phyloP scores from a whole-genome alignment of 148 eudicot species.

The Chenopodium berlandieri region DNA sequence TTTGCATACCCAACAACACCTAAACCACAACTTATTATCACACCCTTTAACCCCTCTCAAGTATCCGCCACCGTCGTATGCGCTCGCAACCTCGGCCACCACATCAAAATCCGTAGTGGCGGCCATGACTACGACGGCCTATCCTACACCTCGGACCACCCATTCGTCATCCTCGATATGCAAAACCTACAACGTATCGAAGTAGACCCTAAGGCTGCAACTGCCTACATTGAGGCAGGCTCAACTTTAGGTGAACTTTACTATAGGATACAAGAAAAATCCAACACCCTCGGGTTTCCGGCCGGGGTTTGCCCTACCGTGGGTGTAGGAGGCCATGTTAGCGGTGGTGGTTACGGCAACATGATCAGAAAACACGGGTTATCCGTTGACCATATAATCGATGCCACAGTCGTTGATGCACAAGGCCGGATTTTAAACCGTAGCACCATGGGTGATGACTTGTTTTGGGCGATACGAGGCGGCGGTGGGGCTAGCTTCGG shows the following conservation, averaged over 20 bases:
- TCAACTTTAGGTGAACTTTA: conserved; percentile 25
- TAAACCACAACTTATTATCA: conserved; percentile 5
- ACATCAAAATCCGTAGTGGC: conserved; percentile 23
- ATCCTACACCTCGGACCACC: conserved; percentile 14
- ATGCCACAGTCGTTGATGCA: conserved; percentile 23
- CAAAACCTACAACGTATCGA: not conserved
- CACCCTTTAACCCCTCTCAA: conserved; percentile 4
- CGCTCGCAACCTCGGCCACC: conserved; percentile 18
- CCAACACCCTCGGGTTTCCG: conserved; percentile 18
- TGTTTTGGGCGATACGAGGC: conserved; percentile 34
- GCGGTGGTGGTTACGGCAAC: conserved; percentile 32
- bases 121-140: conserved; percentile 30
- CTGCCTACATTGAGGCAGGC: conserved; percentile 31
- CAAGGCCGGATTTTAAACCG: conserved; percentile 19
- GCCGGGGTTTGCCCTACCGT: conserved; percentile 34
- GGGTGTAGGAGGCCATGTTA: conserved; percentile 28
- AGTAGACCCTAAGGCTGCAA: conserved; percentile 10
- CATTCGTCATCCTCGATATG: conserved; percentile 28
- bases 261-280: conserved; percentile 16
- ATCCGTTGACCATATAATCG: conserved; percentile 15
- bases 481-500: conserved; percentile 31
- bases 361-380: conserved; percentile 27
- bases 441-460: conserved; percentile 24
- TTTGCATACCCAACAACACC: conserved; percentile 4
- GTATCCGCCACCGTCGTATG: conserved; percentile 16